phyloP scores from a whole-genome alignment of 2,329 filamentous ascomycete species.

The Colletotrichum tofieldiae region DNA sequence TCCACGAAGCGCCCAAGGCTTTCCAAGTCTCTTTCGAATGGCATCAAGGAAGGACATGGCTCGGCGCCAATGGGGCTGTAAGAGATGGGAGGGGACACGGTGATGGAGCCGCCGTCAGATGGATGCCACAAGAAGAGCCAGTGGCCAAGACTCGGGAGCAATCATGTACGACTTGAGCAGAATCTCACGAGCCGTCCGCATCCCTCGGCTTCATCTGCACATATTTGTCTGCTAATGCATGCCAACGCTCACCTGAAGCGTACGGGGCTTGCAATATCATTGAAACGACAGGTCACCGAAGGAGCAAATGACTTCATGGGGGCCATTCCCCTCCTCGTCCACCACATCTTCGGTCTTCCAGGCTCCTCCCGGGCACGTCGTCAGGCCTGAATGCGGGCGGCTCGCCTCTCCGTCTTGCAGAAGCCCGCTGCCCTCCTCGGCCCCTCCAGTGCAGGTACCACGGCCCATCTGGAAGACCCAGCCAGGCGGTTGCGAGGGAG shows the following conservation, averaged over 20 bases:
- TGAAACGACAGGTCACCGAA: slow-evolving; percentile 42
- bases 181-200: slow-evolving; percentile 29
- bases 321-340: slow-evolving; percentile 1
- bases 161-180: slow-evolving; percentile 2
- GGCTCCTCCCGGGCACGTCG: slow-evolving; percentile 17
- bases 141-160: not conserved
- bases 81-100: slow-evolving; percentile 6
- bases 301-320: slow-evolving; percentile 43
- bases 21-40: not conserved
- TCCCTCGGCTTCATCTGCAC: slow-evolving; percentile 37
- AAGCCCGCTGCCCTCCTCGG: slow-evolving; percentile 9
- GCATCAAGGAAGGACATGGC: not conserved
- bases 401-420: slow-evolving; percentile 3
- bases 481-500: slow-evolving; percentile 39
- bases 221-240: slow-evolving; percentile 31
- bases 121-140: not conserved
- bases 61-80: slow-evolving; percentile 22
- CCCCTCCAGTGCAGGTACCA: slow-evolving; percentile 2
- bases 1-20: not conserved
- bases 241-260: slow-evolving; percentile 43
- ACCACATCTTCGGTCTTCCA: slow-evolving; percentile 17
- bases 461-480: slow-evolving; percentile 28
- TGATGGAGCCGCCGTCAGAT: not conserved
- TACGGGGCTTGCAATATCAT: slow-evolving; percentile 43
- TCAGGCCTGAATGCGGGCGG: not conserved